These are phyloP conservation scores for Rubia peregrina DNA, from an alignment of 305 asterid genomes.

Conservation along the genomic window DNA sequence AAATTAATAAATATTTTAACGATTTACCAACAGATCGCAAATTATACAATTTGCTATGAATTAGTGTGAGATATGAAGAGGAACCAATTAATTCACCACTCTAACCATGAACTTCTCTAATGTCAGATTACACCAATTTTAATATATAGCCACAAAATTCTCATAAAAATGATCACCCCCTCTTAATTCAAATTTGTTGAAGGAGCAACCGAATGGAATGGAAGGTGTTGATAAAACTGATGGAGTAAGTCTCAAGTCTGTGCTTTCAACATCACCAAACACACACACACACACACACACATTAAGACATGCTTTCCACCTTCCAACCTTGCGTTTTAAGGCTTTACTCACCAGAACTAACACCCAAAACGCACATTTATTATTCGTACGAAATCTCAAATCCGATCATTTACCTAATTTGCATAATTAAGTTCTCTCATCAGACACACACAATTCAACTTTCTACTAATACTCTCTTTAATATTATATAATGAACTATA, in stretches of 20 bases:
- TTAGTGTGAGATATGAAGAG: no score
- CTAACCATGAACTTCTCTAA: no score
- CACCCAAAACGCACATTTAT: neutral
- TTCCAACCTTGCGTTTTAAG: conserved; percentile 48
- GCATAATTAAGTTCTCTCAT: neutral
- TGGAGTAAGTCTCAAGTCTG: conserved; percentile 33
- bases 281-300: conserved; percentile 22
- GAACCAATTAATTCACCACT: no score
- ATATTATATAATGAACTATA: no score
- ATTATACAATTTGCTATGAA: no score
- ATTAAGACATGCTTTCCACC: conserved; percentile 48
- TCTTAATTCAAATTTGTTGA: neutral
- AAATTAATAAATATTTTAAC: no score
- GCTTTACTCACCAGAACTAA: conserved; percentile 11
- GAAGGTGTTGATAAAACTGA: neutral
- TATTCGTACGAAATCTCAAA: neutral
- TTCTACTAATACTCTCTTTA: no score
- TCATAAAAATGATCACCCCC: no score
- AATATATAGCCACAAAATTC: no score
- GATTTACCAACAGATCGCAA: no score
- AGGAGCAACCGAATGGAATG: conserved; percentile 2
- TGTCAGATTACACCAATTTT: no score
- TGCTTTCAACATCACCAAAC: conserved; percentile 42
- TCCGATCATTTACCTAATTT: neutral
- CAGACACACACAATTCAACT: no score